Evolutionary conservation across 108 stramenopile genomes (phyloP), one percentile per base, ranked within the genome.

Genomic region (Nitzschia sp.): DNA sequence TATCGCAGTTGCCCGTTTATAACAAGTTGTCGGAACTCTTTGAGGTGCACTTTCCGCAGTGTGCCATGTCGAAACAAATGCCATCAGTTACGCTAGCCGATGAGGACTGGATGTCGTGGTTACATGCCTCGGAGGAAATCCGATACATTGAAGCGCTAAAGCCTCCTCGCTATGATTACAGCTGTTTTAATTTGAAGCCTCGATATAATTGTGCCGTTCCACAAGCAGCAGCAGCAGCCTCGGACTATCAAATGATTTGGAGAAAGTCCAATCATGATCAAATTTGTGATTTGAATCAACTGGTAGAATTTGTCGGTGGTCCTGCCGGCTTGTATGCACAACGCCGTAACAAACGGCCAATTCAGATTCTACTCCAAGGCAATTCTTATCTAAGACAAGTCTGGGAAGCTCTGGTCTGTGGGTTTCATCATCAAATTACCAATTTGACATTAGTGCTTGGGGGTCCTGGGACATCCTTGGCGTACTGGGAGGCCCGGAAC

Each of bases 171-270:
- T 65, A 65, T 29, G 48, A 65, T 51, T 48, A 65, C 30, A 25
- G 58, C 18, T 76, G 75, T 56, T 64, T 70, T 46, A 53, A 62
- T 11, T 62, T 76, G 68, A 76, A 76, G 55, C 61, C 75, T 9
- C 58, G 68, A 13, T 76, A 76, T 35, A 76, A 76, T 70, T 76
- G 75, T 64, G 68, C 68, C 36, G n/a, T n/a, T n/a, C n/a, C n/a
- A n/a, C n/a, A n/a, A n/a, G n/a, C n/a, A n/a, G n/a, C n/a, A n/a
- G n/a, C n/a, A n/a, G n/a, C n/a, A n/a, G n/a, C n/a, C n/a, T n/a
- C 32, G 34, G 26, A 32, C 57, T 1, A 13, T 18, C 4, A 13
- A 34, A n/a, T 62, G n/a, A n/a, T n/a, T n/a, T n/a, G n/a, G n/a
- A 62, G n/a, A n/a, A 62, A 5, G 42, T 62, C 19, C 18, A 32